Conservation (phyloP, 495 filamentous ascomycete species). For the Terfezia boudieri region DNA sequence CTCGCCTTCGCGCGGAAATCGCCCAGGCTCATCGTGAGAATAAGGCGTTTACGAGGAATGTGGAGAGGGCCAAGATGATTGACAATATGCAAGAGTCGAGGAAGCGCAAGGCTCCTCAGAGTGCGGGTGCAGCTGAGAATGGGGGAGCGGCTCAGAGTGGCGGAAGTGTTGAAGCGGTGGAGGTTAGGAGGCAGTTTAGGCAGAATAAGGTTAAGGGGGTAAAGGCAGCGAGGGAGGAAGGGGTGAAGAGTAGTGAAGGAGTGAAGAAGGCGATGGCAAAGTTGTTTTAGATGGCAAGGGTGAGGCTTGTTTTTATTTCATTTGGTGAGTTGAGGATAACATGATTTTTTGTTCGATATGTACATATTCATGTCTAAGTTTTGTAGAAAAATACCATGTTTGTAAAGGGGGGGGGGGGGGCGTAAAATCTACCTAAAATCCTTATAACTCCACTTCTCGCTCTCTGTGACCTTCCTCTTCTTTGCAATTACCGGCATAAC, state of each 20-base stretch:
- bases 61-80: conserved; percentile 52
- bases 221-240: conserved; percentile 26
- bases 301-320: no score
- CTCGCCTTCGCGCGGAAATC: conserved; percentile 61
- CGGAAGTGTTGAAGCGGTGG: conserved; percentile 4
- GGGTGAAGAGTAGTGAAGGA: conserved; percentile 35
- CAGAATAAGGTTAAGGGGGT: conserved; percentile 38
- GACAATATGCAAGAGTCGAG: conserved; percentile 47
- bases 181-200: conserved; percentile 41
- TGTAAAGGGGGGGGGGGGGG: no score
- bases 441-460: conserved; percentile 96
- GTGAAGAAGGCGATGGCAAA: conserved; percentile 58
- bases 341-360: no score
- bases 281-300: conserved; percentile 36
- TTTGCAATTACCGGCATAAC: conserved; percentile 57
- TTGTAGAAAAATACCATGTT: no score
- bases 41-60: conserved; percentile 55
- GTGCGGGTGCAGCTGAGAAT: neutral
- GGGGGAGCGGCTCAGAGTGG: conserved; percentile 6
- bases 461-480: conserved; percentile 62
- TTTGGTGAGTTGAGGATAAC: no score
- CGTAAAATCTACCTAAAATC: conserved; percentile 60
- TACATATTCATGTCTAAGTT: no score
- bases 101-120: conserved; percentile 23
- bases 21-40: conserved; percentile 56